Conservation (phyloP, 495 filamentous ascomycete species). For the Trichoderma virens region DNA sequence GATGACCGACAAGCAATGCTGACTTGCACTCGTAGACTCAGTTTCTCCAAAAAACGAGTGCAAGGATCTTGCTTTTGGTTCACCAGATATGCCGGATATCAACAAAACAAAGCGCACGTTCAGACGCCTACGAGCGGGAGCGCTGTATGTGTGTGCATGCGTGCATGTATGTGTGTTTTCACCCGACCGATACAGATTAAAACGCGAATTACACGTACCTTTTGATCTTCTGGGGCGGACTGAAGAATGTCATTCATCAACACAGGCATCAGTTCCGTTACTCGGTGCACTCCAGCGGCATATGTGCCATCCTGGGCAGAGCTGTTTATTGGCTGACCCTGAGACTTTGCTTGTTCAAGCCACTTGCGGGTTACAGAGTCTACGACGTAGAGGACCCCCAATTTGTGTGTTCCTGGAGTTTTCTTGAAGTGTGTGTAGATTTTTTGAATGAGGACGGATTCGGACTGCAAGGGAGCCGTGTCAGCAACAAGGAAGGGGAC, state of each 20-base stretch:
- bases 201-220: slow-evolving; percentile 66
- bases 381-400: slow-evolving; percentile 99
- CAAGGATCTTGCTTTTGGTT: not conserved
- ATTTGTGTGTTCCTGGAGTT: slow-evolving; percentile 87
- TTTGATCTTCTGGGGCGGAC: slow-evolving; percentile 87
- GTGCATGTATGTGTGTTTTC: not conserved
- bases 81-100: not conserved
- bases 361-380: slow-evolving; percentile 98
- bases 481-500: not conserved
- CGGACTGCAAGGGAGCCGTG: slow-evolving; percentile 56
- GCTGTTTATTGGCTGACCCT: slow-evolving; percentile 70
- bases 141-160: not conserved
- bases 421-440: slow-evolving; percentile 97
- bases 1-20: not conserved
- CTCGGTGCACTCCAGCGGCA: slow-evolving; percentile 91
- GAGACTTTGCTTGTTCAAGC: slow-evolving; percentile 87
- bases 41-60: not conserved
- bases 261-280: slow-evolving; percentile 85
- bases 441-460: slow-evolving; percentile 91
- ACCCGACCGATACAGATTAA: slow-evolving; percentile 8
- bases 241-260: slow-evolving; percentile 94
- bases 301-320: slow-evolving; percentile 81
- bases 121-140: slow-evolving; percentile 3
- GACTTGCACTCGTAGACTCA: not conserved
- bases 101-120: slow-evolving; percentile 2